These are phyloP conservation scores for Cercospora canescens DNA, from an alignment of 2,329 filamentous ascomycete genomes.

Conservation along the genomic window DNA sequence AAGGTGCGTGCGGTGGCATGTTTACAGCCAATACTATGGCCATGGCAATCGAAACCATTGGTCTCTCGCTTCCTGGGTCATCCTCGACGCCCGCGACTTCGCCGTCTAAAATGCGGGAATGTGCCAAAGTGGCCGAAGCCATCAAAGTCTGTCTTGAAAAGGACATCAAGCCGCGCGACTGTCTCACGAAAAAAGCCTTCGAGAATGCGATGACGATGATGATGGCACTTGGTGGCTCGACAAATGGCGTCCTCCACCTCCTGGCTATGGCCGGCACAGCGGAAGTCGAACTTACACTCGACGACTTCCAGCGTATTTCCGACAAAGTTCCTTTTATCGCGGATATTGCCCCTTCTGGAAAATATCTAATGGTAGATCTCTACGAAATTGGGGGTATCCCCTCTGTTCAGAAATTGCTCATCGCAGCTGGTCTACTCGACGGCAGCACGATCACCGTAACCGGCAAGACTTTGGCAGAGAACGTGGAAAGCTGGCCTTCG, in stretches of 20 bases:
- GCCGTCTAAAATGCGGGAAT: constrained; percentile 84
- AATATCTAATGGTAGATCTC: constrained; percentile 85
- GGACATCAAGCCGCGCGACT: constrained; percentile 77
- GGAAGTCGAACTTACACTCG: constrained; percentile 72
- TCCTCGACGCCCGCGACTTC: constrained; percentile 79
- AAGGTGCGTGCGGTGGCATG: constrained; percentile 87
- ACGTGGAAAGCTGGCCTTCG: constrained; percentile 74
- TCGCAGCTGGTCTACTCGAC: constrained; percentile 73
- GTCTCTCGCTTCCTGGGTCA: constrained; percentile 77
- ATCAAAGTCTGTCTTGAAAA: constrained; percentile 79
- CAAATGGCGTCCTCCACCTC: constrained; percentile 85
- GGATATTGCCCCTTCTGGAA: constrained; percentile 79
- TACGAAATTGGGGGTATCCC: constrained; percentile 84
- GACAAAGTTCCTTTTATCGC: constrained; percentile 85
- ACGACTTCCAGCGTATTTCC: constrained; percentile 79
- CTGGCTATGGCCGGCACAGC: constrained; percentile 88
- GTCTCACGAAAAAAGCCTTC: constrained; percentile 77
- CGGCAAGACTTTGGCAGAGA: constrained; percentile 78
- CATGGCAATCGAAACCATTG: constrained; percentile 86
- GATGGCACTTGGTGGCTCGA: constrained; percentile 88
- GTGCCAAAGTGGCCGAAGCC: constrained; percentile 74
- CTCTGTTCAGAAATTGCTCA: constrained; percentile 80
- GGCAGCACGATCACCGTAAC: constrained; percentile 80
- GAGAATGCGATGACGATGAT: constrained; percentile 89
- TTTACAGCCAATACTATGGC: constrained; percentile 96